Conservation (phyloP, 2,329 filamentous ascomycete genomes). For the Neopestalotiopsis clavispora region DNA sequence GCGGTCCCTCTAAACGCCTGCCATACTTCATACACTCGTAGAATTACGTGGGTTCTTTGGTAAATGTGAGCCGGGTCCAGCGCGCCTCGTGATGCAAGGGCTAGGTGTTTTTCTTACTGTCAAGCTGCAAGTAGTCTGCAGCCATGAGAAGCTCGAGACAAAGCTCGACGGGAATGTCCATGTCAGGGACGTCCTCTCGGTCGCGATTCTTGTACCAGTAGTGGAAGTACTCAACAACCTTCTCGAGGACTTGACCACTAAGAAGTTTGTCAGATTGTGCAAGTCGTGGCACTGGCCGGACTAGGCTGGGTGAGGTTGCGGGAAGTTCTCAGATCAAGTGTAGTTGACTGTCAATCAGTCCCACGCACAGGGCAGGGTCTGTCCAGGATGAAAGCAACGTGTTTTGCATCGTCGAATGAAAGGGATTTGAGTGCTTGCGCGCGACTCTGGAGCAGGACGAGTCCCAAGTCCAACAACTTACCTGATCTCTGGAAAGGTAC, state of each 20-base stretch:
- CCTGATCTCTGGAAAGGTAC: constrained; percentile 76
- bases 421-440: not conserved
- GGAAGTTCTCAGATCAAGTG: constrained; percentile 66
- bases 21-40: constrained; percentile 10
- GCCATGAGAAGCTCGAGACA: constrained; percentile 80
- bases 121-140: constrained; percentile 76
- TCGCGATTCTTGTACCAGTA: constrained; percentile 79
- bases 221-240: constrained; percentile 82
- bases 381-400: constrained; percentile 51
- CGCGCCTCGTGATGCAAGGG: not conserved
- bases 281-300: constrained; percentile 18
- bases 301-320: constrained; percentile 16
- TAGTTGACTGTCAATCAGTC: constrained; percentile 60
- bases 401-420: constrained; percentile 42
- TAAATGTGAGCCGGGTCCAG: constrained; percentile 18
- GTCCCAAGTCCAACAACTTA: constrained; percentile 46
- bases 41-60: constrained; percentile 22
- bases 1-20: not conserved
- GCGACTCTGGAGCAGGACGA: not conserved
- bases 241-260: constrained; percentile 77
- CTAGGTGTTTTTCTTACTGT: constrained; percentile 50
- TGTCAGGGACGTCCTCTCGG: constrained; percentile 74
- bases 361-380: constrained; percentile 45
- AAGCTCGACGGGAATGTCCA: constrained; percentile 80
- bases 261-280: constrained; percentile 18